These are phyloP conservation scores for Phytophthora podocarpi DNA, from an alignment of 352 stramenopile genomes.

Conservation along the genomic window DNA sequence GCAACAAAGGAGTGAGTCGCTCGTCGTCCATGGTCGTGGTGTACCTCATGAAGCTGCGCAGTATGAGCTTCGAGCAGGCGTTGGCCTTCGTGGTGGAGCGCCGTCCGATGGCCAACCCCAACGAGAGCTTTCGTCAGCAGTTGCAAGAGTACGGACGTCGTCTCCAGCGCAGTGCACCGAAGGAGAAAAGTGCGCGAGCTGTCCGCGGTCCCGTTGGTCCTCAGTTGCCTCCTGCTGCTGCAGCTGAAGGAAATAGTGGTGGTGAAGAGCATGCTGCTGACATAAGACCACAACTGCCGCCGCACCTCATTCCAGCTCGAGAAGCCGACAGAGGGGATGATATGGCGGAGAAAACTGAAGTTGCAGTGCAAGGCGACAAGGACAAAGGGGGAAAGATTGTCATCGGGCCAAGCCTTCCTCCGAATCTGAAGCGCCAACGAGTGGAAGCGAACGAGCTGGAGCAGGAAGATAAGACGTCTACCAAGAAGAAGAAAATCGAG, in stretches of 20 bases:
- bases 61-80: conserved; percentile 72
- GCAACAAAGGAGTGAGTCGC: conserved; percentile 91
- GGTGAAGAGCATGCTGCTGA: conserved; percentile 14
- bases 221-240: conserved; percentile 22
- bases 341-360: not conserved
- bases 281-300: conserved; percentile 70
- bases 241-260: not conserved
- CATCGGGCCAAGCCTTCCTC: conserved; percentile 39
- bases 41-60: conserved; percentile 90
- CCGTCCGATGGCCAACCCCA: conserved; percentile 72
- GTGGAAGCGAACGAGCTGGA: not conserved
- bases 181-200: conserved; percentile 32
- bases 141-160: conserved; percentile 60
- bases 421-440: conserved; percentile 31
- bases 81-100: conserved; percentile 59
- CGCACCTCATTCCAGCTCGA: conserved; percentile 34
- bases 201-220: conserved; percentile 33
- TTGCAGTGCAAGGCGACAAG: not conserved
- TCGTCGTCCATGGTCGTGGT: conserved; percentile 89
- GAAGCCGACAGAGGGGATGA: not conserved
- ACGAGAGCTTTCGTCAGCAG: conserved; percentile 71
- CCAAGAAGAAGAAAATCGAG: conserved; percentile 30
- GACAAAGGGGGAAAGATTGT: conserved; percentile 5
- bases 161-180: conserved; percentile 35
- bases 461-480: conserved; percentile 5